These are phyloP conservation scores for Penicillium sp. DNA, from an alignment of 2,329 filamentous ascomycete genomes.

Conservation along the genomic window DNA sequence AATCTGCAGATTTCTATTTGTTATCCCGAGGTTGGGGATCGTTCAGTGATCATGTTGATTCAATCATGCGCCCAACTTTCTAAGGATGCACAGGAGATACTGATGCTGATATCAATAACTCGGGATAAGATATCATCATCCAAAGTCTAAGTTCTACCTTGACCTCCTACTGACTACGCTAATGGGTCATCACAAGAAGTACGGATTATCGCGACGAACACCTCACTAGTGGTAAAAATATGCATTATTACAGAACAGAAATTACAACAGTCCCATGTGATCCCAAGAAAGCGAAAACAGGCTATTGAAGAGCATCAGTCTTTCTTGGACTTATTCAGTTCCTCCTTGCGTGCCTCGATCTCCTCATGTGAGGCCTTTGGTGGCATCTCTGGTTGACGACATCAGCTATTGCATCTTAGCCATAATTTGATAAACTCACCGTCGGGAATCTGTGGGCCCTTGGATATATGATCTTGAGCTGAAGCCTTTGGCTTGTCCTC, in stretches of 20 bases:
- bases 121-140: not conserved
- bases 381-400: slow-evolving; percentile 36
- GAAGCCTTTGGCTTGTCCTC: slow-evolving; percentile 37
- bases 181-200: not conserved
- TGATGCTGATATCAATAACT: too few species aligned
- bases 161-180: not conserved
- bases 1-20: not conserved
- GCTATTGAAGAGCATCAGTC: not conserved
- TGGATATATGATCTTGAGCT: slow-evolving; percentile 37
- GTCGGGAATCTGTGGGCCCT: slow-evolving; percentile 48
- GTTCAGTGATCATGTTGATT: not conserved
- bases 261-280: not conserved
- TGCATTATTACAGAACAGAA: not conserved
- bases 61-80: not conserved
- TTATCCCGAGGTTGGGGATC: not conserved
- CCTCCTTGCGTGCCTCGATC: slow-evolving; percentile 62
- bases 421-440: slow-evolving; percentile 25
- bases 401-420: not conserved
- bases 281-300: not conserved
- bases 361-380: slow-evolving; percentile 62
- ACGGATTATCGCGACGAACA: not conserved
- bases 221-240: not conserved
- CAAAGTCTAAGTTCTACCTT: too few species aligned
- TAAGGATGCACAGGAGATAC: too few species aligned
- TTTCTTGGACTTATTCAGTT: slow-evolving; percentile 52